These are phyloP conservation scores for Macrotyloma uniflorum DNA, from an alignment of 306 rosid species.

Conservation along the genomic window DNA sequence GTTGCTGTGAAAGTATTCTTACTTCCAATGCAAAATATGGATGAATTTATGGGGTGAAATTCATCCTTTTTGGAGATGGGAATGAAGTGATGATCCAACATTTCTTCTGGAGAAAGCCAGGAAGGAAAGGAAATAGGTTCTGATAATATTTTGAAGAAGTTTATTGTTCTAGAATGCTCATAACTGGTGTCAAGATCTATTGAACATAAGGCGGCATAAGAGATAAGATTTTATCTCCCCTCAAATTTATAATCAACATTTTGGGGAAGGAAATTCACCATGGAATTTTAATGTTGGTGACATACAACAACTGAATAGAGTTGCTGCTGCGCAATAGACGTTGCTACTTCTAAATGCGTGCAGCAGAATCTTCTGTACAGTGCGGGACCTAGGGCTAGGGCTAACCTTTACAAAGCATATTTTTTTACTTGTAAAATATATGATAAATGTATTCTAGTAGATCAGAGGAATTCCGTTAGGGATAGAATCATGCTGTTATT, in stretches of 20 bases:
- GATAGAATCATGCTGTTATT: neutral
- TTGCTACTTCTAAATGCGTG: conserved; percentile 27
- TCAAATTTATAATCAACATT: conserved; percentile 14
- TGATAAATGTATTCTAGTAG: conserved; percentile 27
- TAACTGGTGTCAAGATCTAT: neutral
- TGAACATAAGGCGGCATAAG: neutral
- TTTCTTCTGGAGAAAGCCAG: conserved; percentile 34
- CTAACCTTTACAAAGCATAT: conserved; percentile 33
- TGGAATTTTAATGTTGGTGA: conserved; percentile 35
- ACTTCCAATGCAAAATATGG: conserved; percentile 18
- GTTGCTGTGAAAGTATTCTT: conserved; percentile 17
- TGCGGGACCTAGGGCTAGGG: conserved; percentile 29
- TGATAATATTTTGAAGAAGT: conserved; percentile 22
- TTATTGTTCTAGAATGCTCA: conserved; percentile 20
- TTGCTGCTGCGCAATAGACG: conserved; percentile 33
- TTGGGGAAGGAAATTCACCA: conserved; percentile 31
- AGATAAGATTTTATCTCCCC: neutral
- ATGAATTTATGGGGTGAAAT: conserved; percentile 29
- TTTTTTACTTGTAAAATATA: conserved; percentile 18
- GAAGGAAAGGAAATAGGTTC: conserved; percentile 21
- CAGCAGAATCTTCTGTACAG: conserved; percentile 41
- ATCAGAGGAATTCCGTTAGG: neutral
- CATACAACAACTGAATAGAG: conserved; percentile 28
- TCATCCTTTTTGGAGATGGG: conserved; percentile 35
- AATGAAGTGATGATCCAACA: conserved; percentile 30